Evolutionary conservation across 768 basidiomycete species (phyloP).

Genomic region (Auricularia sp.): DNA sequence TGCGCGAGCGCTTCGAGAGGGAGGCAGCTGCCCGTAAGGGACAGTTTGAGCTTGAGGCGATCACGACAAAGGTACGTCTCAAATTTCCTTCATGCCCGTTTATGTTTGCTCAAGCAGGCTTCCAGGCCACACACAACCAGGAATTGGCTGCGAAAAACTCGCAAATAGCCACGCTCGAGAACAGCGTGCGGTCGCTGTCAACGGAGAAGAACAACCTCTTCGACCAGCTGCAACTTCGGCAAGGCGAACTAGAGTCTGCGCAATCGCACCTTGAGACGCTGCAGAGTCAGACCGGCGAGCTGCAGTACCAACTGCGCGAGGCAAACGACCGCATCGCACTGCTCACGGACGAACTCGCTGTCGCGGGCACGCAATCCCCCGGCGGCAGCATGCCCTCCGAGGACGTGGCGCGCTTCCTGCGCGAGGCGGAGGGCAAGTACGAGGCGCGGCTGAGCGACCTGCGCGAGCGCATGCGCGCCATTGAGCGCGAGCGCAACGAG

Average conservation of each 20-base stretch:
- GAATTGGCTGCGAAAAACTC: constrained; percentile 51
- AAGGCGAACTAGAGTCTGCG: constrained; percentile 82
- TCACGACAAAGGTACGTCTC: constrained; percentile 59
- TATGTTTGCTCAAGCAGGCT: neutral
- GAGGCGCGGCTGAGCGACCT: constrained; percentile 69
- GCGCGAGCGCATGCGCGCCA: constrained; percentile 43
- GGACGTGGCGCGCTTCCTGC: constrained; percentile 63
- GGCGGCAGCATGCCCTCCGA: constrained; percentile 32
- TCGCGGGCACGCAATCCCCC: constrained; percentile 3
- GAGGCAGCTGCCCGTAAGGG: constrained; percentile 54
- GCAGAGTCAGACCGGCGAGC: constrained; percentile 70
- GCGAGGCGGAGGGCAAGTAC: constrained; percentile 64
- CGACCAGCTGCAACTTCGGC: constrained; percentile 75
- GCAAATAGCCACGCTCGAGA: constrained; percentile 61
- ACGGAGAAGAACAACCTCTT: constrained; percentile 74
- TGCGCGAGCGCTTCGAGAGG: constrained; percentile 63
- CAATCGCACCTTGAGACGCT: constrained; percentile 65
- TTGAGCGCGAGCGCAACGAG: constrained; percentile 80
- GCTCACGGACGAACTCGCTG: constrained; percentile 56
- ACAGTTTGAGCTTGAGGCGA: constrained; percentile 69
- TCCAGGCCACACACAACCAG: constrained; percentile 55
- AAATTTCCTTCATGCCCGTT: neutral
- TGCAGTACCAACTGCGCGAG: constrained; percentile 81
- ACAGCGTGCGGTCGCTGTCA: constrained; percentile 55
- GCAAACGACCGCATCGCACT: constrained; percentile 58